These are phyloP conservation scores for Cyphellophora europaea DNA, from an alignment of 2,329 filamentous ascomycete species.

Conservation along the genomic window DNA sequence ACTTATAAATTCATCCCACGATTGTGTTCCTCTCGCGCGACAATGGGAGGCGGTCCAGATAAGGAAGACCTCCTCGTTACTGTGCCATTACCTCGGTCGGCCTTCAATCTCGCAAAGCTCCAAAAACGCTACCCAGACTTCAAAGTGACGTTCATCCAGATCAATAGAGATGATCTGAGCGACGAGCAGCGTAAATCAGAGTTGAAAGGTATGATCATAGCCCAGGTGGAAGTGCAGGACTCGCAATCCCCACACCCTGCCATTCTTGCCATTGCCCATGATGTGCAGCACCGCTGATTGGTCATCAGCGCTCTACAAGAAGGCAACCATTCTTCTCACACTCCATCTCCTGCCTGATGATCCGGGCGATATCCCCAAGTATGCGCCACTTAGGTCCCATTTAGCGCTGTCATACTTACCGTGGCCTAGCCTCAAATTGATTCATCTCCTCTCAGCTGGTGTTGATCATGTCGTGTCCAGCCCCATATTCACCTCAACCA, in stretches of 20 bases:
- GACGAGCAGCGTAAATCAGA: too few relatives aligned
- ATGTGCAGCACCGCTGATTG: too few relatives aligned
- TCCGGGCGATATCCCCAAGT: constrained; percentile 22
- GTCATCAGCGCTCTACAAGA: constrained; percentile 28
- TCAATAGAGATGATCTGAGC: constrained; percentile 15
- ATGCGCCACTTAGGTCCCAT: constrained; percentile 10
- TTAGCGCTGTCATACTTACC: too few relatives aligned
- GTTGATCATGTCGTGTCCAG: constrained; percentile 44
- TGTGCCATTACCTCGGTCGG: constrained; percentile 33
- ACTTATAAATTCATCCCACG: too few relatives aligned
- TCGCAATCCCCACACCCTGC: constrained; percentile 17
- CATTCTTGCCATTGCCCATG: constrained; percentile 1
- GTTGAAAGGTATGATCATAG: too few relatives aligned
- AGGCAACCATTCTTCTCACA: constrained; percentile 39
- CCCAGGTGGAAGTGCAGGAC: constrained; percentile 3
- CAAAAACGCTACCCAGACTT: constrained; percentile 35
- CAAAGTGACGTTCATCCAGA: constrained; percentile 32
- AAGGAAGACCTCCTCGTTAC: constrained; percentile 34
- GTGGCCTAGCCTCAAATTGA: too few relatives aligned
- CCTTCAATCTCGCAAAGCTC: constrained; percentile 27
- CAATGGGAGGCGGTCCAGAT: constrained; percentile 37
- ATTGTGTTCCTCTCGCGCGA: too few relatives aligned
- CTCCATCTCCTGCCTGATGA: constrained; percentile 34
- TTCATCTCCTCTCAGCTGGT: constrained; percentile 51
- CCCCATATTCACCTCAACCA: constrained; percentile 43